Base-by-base conservation (phyloP, 306 rosid genomes). In the Cicer bijugum region DNA sequence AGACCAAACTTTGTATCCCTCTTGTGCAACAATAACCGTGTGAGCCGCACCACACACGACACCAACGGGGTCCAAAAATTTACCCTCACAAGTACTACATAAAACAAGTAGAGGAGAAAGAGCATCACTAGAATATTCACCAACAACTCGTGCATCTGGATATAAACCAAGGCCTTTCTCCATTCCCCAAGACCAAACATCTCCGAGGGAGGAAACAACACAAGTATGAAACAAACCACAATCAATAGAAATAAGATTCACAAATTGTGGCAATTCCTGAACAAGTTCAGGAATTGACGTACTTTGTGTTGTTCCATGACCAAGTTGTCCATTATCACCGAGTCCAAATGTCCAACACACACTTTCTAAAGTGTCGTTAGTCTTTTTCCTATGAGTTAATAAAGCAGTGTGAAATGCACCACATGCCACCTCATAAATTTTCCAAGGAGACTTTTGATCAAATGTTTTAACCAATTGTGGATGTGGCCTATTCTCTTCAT, bases 171-270 rank as follows among this genome's bases (percentile, higher is more conserved):
- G 96, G 47, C 98, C 98, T 83, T 80, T 91, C 84, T 86, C 94
- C 98, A 93, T 93, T 78, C 98, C 98, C 98, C 98, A 93, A 2
- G 91, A 91, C 97, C 98, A 91, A 71, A 89, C 91, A 75, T 91
- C 91, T 69, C 98, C 98, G 0, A 63, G 82, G 0, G 91, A 86
- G 16, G 98, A 93, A 80, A 88, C 91, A 52, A 88, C 90, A 71
- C 96, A 84, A 0, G 94, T 88, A 79, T 93, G 98, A 78, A 93
- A 93, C 74, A 93, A 82, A 71, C 98, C 97, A 79, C 98, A 93
- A 79, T 80, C 96, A 39, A 89, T 63, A 53, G 86, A 84, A 61
- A 82, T 28, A 52, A 93, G 88, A 46, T 77, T 47, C 17, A 82
- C 62, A 44, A 71, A 7, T 44, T 80, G 75, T 10, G 92, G 97